Base-by-base conservation (phyloP, 805 yeast species). In the Candida montana region DNA sequence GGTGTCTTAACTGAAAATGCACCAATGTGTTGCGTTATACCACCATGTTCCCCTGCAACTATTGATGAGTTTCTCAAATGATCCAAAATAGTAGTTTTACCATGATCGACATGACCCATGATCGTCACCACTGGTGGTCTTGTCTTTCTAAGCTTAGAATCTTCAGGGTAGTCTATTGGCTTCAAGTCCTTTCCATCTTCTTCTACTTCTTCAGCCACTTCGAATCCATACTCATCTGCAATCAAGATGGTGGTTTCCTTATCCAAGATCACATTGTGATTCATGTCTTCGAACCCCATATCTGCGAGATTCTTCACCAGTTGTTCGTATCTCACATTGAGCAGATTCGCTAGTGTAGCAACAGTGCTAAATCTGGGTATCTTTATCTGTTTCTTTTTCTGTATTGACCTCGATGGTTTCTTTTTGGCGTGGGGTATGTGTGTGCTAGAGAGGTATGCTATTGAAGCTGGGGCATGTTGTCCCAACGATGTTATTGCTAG, bases 101-200 rank as follows among this genome's bases (percentile, higher is more conserved):
- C 99, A 58, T 93, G 99, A 62, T 93, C 99, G 24, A 93, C 99
- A 61, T 93, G 99, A 3, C 99, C 99, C 98, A 93, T 93, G 39
- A 93, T 86, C 0, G 99, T 90, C 5, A 93, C 97, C 19, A 93
- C 83, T 0, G 99, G 99, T 0, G 99, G 89, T 49, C 98, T 69
- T 7, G 80, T 70, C 34, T 75, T 77, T 48, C 83, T 59, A 18
- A 63, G 55, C 2, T 65, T 69, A 0, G 85, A 75, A 2, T 66
- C 57, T 16, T 56, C 52, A 0, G 65, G 53, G 9, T 53, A 46
- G 0, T 79, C 75, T 13, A 74, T 69, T 15, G 87, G 78, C 47
- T 81, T 77, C 39, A 83, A 44, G 74, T 78, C 39, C 70, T 63
- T 37, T 54, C 69, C 44, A 48, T 51, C 24, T 59, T 47, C 27